Conservation (phyloP, 1,139 yeast genomes). For the Suhomyces bokatorum region DNA sequence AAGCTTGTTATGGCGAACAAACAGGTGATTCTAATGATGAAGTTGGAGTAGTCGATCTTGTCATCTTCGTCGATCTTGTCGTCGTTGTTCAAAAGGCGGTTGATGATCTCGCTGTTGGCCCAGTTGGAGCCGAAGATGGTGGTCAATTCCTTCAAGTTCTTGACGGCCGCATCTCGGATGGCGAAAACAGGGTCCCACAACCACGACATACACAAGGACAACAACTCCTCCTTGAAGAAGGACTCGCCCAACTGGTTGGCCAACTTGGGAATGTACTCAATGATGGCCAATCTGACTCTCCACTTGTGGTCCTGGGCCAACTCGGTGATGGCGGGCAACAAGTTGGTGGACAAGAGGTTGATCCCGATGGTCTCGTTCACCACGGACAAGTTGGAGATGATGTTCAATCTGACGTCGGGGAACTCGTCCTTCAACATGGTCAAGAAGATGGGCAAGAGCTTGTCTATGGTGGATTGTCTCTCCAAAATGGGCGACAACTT, state of each 20-base stretch:
- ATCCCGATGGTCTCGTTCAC: conserved; percentile 96
- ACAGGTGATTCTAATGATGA: conserved; percentile 89
- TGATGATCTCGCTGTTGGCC: conserved; percentile 84
- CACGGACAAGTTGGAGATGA: conserved; percentile 85
- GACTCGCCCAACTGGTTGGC: conserved; percentile 96
- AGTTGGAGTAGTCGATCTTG: conserved; percentile 58
- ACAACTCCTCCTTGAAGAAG: conserved; percentile 88
- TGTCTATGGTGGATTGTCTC: conserved; percentile 79
- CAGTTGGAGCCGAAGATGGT: conserved; percentile 89
- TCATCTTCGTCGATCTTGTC: conserved; percentile 35
- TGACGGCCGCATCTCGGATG: conserved; percentile 93
- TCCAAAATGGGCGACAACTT: conserved; percentile 85
- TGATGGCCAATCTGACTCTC: conserved; percentile 96
- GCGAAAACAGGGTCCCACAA: conserved; percentile 97
- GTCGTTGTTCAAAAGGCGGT: conserved; percentile 57
- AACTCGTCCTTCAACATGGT: conserved; percentile 95
- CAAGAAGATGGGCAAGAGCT: conserved; percentile 82
- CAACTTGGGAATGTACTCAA: conserved; percentile 91
- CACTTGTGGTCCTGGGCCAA: conserved; percentile 95
- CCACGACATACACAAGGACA: conserved; percentile 93
- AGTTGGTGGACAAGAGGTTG: conserved; percentile 77
- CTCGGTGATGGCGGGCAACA: conserved; percentile 94
- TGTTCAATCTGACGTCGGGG: conserved; percentile 93
- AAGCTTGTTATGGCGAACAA: conserved; percentile 82
- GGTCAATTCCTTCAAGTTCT: conserved; percentile 76